These are phyloP conservation scores for Magnusiomyces fungicola DNA, from an alignment of 1,139 yeast species.

Conservation along the genomic window DNA sequence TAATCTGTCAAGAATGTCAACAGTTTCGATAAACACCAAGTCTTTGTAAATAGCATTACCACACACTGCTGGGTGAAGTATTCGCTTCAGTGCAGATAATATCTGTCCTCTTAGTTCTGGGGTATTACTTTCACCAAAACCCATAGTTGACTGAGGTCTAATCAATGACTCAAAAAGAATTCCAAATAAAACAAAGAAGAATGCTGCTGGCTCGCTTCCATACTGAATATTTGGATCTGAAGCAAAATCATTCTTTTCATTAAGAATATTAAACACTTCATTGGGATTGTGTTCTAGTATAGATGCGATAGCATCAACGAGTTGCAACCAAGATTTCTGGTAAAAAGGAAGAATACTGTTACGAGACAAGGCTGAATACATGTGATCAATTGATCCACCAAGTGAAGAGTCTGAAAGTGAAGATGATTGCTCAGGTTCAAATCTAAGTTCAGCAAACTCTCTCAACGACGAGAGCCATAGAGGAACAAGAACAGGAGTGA, in stretches of 20 bases:
- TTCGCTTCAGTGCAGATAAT: constrained; percentile 47
- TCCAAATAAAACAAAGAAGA: constrained; percentile 75
- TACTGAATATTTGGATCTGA: constrained; percentile 22
- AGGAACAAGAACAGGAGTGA: constrained; percentile 56
- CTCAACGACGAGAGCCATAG: constrained; percentile 72
- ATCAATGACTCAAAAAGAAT: constrained; percentile 74
- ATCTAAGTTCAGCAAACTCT: constrained; percentile 65
- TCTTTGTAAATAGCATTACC: constrained; percentile 58
- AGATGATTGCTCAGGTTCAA: constrained; percentile 43
- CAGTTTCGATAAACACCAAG: constrained; percentile 63
- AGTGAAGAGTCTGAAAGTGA: constrained; percentile 19
- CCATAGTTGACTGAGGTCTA: constrained; percentile 28
- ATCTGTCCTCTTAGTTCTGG: constrained; percentile 36
- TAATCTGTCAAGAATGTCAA: constrained; percentile 70
- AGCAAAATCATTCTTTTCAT: constrained; percentile 20
- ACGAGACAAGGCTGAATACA: constrained; percentile 29
- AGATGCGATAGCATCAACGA: constrained; percentile 69
- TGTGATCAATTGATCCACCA: constrained; percentile 29
- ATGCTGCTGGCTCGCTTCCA: constrained; percentile 58
- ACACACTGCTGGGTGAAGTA: constrained; percentile 52
- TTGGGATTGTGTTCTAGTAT: constrained; percentile 48
- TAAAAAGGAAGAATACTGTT: constrained; percentile 41
- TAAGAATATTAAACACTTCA: constrained; percentile 39
- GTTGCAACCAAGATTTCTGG: constrained; percentile 67
- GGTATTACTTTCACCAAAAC: constrained; percentile 13